These are phyloP conservation scores for Arbutus unedo DNA, from an alignment of 148 eudicot species.

Conservation along the genomic window DNA sequence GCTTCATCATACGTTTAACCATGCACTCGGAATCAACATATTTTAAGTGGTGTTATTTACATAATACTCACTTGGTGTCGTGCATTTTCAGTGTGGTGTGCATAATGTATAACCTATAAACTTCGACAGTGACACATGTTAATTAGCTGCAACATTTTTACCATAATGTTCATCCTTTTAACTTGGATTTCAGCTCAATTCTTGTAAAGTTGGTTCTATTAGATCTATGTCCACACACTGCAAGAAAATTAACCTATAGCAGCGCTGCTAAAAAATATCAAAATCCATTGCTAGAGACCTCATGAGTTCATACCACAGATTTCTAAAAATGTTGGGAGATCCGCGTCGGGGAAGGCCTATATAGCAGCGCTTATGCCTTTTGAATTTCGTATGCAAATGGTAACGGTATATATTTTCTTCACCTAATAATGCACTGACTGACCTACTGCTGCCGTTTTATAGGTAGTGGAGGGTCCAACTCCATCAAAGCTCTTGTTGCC, in stretches of 20 bases:
- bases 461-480: neutral
- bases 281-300: neutral
- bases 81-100: no score
- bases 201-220: no score
- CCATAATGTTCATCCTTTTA: no score
- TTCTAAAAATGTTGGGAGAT: no score
- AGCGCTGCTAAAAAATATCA: neutral
- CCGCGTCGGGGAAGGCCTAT: no score
- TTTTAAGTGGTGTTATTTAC: neutral
- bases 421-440: neutral
- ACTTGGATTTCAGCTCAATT: no score
- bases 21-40: no score
- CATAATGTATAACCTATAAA: no score
- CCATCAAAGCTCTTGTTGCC: neutral
- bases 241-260: neutral
- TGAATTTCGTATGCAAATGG: neutral
- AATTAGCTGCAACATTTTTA: no score
- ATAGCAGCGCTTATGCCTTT: neutral
- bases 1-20: neutral
- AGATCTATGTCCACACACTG: no score
- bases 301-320: no score
- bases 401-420: neutral
- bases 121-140: no score
- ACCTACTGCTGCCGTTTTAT: conserved; percentile 1
- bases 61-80: neutral